Evolutionary conservation across 2,329 filamentous ascomycete species (phyloP), one percentile per base, ranked within the genome.

Genomic region (Torrubiella hemipterigena): DNA sequence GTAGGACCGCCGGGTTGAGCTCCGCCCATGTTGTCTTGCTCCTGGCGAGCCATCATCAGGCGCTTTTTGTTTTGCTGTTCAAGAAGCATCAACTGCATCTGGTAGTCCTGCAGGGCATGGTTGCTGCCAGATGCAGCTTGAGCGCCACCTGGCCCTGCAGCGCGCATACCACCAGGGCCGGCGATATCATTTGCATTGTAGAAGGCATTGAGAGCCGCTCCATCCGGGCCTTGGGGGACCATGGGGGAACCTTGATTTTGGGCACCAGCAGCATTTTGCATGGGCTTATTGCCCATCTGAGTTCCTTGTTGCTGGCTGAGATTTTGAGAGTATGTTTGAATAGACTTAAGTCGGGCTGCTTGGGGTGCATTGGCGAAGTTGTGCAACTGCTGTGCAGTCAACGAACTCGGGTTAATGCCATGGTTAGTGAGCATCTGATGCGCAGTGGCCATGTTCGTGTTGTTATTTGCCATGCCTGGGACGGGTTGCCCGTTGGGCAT

Each of bases 31-130:
- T 60, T 66, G 36, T 87, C 83, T 53, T 89, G 81, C 50, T 86
- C 75, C 49, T 78, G 80, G 13, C 82, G 74, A 22, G 82, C 82
- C 81, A 86, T 85, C 65, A 86, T 76, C 29, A 89, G 65, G 13
- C 82, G 67, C 56, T 86, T 87, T 65, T 87, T 89, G 46, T 89
- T 89, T 56, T 89, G 81, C 55, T 87, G 82, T 56, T 89, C 82
- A 12, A 89, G 67, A 30, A 87, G 59, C 82, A 87, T 89, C 50
- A 89, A 59, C 52, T 89, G 82, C 81, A 87, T 87, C 59, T 89
- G 82, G 47, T 89, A 89, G 52, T 91, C 82, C 54, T 87, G 81
- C 27, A 89, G 65, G 15, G 82, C 82, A 51, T 87, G 81, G 50
- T 85, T 89, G 55, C 78, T 81, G 20, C 55, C 55, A 11, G 53